Conservation (phyloP, 1,284 basidiomycete species). For the Cryptococcus sp. region DNA sequence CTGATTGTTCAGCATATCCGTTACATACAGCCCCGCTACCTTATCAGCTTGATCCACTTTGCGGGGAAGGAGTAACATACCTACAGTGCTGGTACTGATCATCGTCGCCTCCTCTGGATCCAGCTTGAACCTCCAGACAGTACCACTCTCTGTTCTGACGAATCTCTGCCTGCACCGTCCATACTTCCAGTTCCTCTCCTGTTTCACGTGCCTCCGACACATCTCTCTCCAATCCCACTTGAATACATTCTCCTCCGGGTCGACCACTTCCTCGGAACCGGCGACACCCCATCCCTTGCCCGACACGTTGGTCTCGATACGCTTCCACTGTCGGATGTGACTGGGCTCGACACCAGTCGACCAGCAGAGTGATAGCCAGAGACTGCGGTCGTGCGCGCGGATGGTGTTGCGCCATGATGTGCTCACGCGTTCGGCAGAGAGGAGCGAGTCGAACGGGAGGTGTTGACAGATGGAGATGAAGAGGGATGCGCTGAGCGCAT, state of each 20-base stretch:
- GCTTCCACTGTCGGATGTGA: constrained; percentile 7
- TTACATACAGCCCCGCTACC: constrained; percentile 19
- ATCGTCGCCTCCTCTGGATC: constrained; percentile 26
- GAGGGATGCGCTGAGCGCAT: constrained; percentile 28
- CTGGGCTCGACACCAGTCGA: constrained; percentile 16
- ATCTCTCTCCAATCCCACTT: constrained; percentile 22
- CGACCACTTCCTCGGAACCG: no score
- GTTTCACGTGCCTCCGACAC: constrained; percentile 11
- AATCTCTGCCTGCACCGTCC: constrained; percentile 25
- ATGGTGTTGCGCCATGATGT: constrained; percentile 21
- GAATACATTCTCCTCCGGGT: constrained; percentile 3
- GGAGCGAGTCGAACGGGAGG: constrained; percentile 21
- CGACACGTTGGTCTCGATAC: not conserved
- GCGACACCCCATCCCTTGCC: constrained; percentile 5
- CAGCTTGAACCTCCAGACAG: constrained; percentile 38
- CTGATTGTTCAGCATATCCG: constrained; percentile 16
- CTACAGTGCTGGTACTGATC: constrained; percentile 22
- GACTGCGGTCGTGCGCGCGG: constrained; percentile 8
- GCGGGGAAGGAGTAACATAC: constrained; percentile 8
- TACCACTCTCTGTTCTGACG: constrained; percentile 22
- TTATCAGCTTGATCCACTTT: not conserved
- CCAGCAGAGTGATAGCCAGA: constrained; percentile 23
- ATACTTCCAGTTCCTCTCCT: constrained; percentile 25
- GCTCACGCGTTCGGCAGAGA: constrained; percentile 17
- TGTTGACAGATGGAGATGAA: constrained; percentile 32